Base-by-base conservation (phyloP, 2,329 filamentous ascomycete species). In the Claviceps capensis region DNA sequence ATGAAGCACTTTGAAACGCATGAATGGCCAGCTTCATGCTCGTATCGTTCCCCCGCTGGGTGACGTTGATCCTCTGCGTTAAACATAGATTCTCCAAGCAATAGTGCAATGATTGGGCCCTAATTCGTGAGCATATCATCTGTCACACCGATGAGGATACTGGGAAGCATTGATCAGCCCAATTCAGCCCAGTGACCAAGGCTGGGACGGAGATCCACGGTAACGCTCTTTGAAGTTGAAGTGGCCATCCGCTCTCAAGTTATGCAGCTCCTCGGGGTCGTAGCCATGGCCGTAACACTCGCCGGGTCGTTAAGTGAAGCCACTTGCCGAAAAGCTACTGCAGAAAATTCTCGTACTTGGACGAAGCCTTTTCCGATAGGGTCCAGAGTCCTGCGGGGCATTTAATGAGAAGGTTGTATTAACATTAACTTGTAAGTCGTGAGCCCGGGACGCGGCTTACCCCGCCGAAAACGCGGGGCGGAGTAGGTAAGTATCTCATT, bases 101-200 rank as follows among this genome's bases (percentile, higher is more conserved):
- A 75, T 1, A 84, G 85, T 1, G 83, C 84, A 59, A 88, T 88
- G 0, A 83, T 87, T 65, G 88, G 84, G 57, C 88, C 83, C 2
- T 72, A 70, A 26, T 81, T 77, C 54, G 88, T 70, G 52, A 74
- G 67, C 84, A 87, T 88, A 40, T 82, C 75, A 55, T 72, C 71
- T 13, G 68, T 85, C 74, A 85, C 83, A 47, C 79, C 77, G 14
- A 79, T 76, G 51, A 88, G 72, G 30, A 88, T 81, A 0, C 83
- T 86, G 0, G 81, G 81, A 57, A 82, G 72, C 67, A 81, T 86
- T 67, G 86, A 88, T 65, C 84, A 84, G 5, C 72, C 67, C 4
- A 81, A 79, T 1, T 34, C 40, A 5, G 70, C 67, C 5, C 48
- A 17, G 0, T 46, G n/a, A 8, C 69, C 70, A 65, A 73, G 57